These are phyloP conservation scores for Lomentospora prolificans DNA, from an alignment of 2,329 filamentous ascomycete genomes.

Conservation along the genomic window DNA sequence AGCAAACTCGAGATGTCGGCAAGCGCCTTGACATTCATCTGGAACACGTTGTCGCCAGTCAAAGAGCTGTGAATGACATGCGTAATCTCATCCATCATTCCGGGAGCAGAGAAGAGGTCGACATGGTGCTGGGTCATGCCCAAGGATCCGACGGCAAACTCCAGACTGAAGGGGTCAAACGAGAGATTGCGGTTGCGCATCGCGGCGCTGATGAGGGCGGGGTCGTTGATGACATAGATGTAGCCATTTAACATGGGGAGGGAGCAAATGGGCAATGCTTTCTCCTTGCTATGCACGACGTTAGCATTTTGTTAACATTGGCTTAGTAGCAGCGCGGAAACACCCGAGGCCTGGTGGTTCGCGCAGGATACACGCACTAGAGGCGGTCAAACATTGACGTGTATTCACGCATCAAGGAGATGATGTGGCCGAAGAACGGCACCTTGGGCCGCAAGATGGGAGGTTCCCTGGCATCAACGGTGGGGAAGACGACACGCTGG, in stretches of 20 bases:
- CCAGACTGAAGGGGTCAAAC: constrained; percentile 31
- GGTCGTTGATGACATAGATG: constrained; percentile 34
- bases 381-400: constrained; percentile 12
- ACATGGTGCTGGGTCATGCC: constrained; percentile 21
- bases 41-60: constrained; percentile 20
- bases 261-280: constrained; percentile 27
- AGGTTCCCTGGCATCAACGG: constrained; percentile 23
- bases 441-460: constrained; percentile 25
- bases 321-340: too few species aligned
- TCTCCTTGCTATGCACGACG: constrained; percentile 14
- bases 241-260: constrained; percentile 32
- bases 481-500: constrained; percentile 8
- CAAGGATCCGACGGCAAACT: constrained; percentile 26
- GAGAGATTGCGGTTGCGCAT: constrained; percentile 31
- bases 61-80: constrained; percentile 24
- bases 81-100: constrained; percentile 24
- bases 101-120: constrained; percentile 13
- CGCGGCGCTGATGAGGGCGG: constrained; percentile 27
- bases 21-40: constrained; percentile 25
- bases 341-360: too few species aligned
- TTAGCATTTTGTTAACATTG: neutral
- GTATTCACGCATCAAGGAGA: constrained; percentile 22
- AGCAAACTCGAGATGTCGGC: constrained; percentile 21
- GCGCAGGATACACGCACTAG: constrained; percentile 11
- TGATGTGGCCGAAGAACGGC: constrained; percentile 31